These are phyloP conservation scores for Ceratocystis lukuohia DNA, from an alignment of 2,329 filamentous ascomycete genomes.

Conservation along the genomic window DNA sequence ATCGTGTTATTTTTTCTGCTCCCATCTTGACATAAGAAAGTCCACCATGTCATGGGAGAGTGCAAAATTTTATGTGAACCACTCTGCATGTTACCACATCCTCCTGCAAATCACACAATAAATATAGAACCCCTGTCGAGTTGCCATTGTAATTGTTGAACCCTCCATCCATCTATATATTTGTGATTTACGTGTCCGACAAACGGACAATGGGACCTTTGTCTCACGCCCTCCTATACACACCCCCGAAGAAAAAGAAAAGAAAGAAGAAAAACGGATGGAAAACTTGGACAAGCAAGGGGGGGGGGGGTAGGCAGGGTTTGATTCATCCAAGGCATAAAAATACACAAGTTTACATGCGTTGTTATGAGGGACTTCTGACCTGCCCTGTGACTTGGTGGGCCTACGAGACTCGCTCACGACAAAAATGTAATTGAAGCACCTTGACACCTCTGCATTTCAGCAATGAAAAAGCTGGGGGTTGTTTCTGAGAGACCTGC, in stretches of 20 bases:
- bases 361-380: neutral
- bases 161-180: neutral
- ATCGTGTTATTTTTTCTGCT: neutral
- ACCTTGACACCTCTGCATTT: neutral
- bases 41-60: neutral
- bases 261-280: neutral
- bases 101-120: slow-evolving; percentile 5
- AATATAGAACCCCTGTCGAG: neutral
- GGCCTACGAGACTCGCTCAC: neutral
- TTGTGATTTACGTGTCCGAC: neutral
- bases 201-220: neutral
- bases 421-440: neutral
- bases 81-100: slow-evolving; percentile 5
- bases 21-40: neutral
- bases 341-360: neutral
- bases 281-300: slow-evolving; percentile 3
- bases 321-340: neutral
- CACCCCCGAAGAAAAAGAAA: neutral
- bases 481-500: neutral
- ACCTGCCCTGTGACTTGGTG: neutral
- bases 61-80: neutral
- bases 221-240: neutral
- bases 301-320: neutral
- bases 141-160: neutral
- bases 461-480: neutral